Base-by-base conservation (phyloP, 495 filamentous ascomycete species). In the Hamigera avellanea region DNA sequence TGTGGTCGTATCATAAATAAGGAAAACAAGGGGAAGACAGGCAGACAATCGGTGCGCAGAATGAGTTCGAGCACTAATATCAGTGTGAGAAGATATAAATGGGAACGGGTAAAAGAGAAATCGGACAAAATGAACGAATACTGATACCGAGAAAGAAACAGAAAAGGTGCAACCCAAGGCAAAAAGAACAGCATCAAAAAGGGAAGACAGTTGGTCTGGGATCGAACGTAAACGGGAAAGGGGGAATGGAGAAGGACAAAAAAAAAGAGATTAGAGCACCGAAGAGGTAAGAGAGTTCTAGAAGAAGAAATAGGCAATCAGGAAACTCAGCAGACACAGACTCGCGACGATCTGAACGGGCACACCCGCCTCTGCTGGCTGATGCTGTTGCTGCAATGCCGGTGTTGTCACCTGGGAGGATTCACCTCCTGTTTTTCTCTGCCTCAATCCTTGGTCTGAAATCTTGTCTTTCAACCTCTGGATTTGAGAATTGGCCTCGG, bases 231-330 rank as follows among this genome's bases (percentile, higher is more conserved):
- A 35, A 16, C 35, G 23, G 26, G 19, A 33, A 14, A 34, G 26
- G 29, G 46, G 41, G 48, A 37, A 37, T 14, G 31, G 30, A 33
- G 31, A 46, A 47, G 47, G 41, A 42, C 36, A 44, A 41, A 52
- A 40, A 42, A 50, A 42, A 39, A 52, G 46, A 39, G 43, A 39
- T 40, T 29, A 42, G 25, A 47, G 40, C 30, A 27, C 33, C 40
- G 44, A 37, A 33, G 44, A 46, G 41, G 34, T 43, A 21, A 44
- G 40, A 45, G 32, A 42, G 41, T 36, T 32, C 70, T 76, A 98
- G 56, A 96, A 96, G 60, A 98, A 83, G 48, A 95, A 72, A 57
- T 94, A 98, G 2, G 84, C 93, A 48, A 96, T 69, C 54, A 98
- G 62, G 64, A 98, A 98, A 62, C 84, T 80, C 39, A 89, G 41